These are phyloP conservation scores for Babjeviella inositovora DNA, from an alignment of 805 yeast species.

Conservation along the genomic window DNA sequence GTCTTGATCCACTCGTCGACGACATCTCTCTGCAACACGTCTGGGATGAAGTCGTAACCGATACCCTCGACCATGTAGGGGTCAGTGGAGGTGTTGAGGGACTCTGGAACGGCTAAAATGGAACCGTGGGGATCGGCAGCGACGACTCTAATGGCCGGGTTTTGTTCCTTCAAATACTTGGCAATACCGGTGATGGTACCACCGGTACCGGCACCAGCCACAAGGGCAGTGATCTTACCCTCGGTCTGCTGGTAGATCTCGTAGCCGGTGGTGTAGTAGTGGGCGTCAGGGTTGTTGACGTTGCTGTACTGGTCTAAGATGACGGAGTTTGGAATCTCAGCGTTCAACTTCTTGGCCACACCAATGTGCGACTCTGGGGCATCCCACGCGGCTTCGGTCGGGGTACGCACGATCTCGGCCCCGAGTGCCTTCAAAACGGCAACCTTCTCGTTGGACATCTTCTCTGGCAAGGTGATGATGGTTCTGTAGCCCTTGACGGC, in stretches of 20 bases:
- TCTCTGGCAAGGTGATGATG: constrained; percentile 78
- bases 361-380: constrained; percentile 86
- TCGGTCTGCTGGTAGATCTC: constrained; percentile 75
- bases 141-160: constrained; percentile 40
- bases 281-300: constrained; percentile 69
- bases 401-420: constrained; percentile 83
- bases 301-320: constrained; percentile 76
- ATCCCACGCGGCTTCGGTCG: constrained; percentile 88
- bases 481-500: constrained; percentile 81
- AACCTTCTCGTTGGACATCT: constrained; percentile 85
- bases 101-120: constrained; percentile 65
- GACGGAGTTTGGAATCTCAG: constrained; percentile 73
- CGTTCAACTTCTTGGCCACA: constrained; percentile 66
- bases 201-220: constrained; percentile 93
- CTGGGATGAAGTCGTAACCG: constrained; percentile 81
- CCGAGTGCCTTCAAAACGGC: constrained; percentile 80
- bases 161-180: constrained; percentile 55
- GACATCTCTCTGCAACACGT: constrained; percentile 47
- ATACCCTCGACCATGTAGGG: constrained; percentile 78
- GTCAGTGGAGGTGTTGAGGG: constrained; percentile 41
- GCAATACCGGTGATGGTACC: constrained; percentile 83
- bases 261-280: constrained; percentile 69
- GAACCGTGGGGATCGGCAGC: constrained; percentile 88
- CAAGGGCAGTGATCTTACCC: constrained; percentile 55
- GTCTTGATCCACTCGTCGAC: constrained; percentile 80